phyloP scores from a whole-genome alignment of 176 grass and related monocot genomes.

The Eremochloa ophiuroides region DNA sequence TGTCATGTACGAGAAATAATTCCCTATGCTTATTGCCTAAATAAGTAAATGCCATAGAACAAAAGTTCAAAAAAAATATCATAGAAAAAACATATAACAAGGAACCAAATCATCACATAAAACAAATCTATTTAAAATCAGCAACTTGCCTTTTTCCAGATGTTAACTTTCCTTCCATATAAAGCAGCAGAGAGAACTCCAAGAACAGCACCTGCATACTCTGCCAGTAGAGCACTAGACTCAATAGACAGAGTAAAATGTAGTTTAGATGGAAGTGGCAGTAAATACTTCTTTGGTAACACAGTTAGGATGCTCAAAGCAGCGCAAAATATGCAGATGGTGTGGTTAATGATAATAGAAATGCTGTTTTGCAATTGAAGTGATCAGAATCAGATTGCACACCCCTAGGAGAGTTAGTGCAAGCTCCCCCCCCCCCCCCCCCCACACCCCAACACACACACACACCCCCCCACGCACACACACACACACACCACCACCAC shows the following conservation, averaged over 20 bases:
- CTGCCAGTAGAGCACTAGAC: constrained; percentile 74
- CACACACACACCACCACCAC: too few relatives aligned
- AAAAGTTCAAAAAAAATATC: neutral
- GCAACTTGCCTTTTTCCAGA: constrained; percentile 79
- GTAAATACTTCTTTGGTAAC: neutral
- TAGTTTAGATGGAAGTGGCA: constrained; percentile 26
- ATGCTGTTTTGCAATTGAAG: neutral
- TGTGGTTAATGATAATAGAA: neutral
- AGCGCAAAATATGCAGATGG: neutral
- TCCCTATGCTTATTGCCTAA: neutral
- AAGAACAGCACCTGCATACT: constrained; percentile 96
- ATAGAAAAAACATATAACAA: neutral
- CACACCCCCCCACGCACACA: too few relatives aligned
- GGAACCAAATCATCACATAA: neutral
- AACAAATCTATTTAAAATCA: neutral
- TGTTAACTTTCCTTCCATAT: constrained; percentile 81
- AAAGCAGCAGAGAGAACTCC: constrained; percentile 94
- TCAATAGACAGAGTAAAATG: constrained; percentile 41
- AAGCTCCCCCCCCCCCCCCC: neutral
- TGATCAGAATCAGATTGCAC: neutral
- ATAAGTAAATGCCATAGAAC: neutral
- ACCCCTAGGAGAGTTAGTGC: neutral
- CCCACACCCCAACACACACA: too few relatives aligned
- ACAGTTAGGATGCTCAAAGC: constrained; percentile 7
- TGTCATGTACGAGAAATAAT: neutral